Evolutionary conservation across 148 eudicot species (phyloP), one percentile per base, ranked within the genome.

Genomic region (Chenopodium berlandieri): DNA sequence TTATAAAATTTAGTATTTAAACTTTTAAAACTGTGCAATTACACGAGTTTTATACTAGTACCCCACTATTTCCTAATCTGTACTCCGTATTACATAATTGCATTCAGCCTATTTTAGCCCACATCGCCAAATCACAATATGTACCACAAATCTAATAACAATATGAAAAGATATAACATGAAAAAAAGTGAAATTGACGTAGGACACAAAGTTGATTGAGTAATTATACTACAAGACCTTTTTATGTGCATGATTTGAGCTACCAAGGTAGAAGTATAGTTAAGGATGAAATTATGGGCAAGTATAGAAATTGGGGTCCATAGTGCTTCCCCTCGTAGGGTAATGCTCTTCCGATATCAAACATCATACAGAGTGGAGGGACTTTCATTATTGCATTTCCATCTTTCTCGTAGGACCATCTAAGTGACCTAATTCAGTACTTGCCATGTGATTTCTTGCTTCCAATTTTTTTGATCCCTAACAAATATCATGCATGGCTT

Each of bases 381-480:
- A 40, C 44, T 52, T 52, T 10, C 2, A 52, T 3, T 37, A 48
- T 8, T 68, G 66, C 27, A 69, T 46, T 22, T 16, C 0, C 16
- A n/a, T 79, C 64, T 71, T 32, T 54, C 37, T 79, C 34, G 50
- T 40, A 71, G 23, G 56, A 22, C 56, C 76, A 30, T 37, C 71
- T 27, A 67, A 12, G 54, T 50, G 16, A 78, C 73, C 63, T 54
- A 78, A 78, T 37, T 40, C 60, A 78, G 80, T 78, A 78, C 80
- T 78, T 77, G 79, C 80, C 80, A 66, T 56, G 37, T 65, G 37
- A 78, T 31, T 46, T 22, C 63, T 50, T 46, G 23, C 63, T 50
- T 12, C 54, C 54, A 50, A 50, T 2, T 9, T 50, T 40, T 50
- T 48, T 48, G 16, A 48, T 48, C 54, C 54, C 14, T 13, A 12